Conservation (phyloP, 495 filamentous ascomycete genomes). For the Tuber magnatum region DNA sequence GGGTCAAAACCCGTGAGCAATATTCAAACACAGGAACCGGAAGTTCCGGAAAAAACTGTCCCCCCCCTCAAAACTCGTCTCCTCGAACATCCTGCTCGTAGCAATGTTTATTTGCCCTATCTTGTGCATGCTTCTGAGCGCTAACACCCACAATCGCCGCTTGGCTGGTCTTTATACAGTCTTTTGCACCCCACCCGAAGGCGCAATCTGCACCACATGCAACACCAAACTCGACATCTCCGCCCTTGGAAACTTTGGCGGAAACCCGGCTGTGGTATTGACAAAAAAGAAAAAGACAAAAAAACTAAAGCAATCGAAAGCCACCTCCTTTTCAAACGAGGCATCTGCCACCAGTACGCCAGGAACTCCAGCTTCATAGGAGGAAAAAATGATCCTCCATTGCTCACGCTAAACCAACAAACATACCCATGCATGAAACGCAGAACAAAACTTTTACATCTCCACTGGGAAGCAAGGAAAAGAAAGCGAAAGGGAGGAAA, state of each 20-base stretch:
- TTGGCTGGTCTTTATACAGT: slow-evolving; percentile 43
- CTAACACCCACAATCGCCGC: slow-evolving; percentile 8
- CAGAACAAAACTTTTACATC: neutral
- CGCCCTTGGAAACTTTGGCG: slow-evolving; percentile 64
- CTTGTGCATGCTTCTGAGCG: neutral
- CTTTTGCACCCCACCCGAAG: slow-evolving; percentile 59
- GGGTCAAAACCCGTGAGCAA: neutral
- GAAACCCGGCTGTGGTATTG: slow-evolving; percentile 66
- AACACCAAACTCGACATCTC: slow-evolving; percentile 59
- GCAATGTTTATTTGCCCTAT: neutral
- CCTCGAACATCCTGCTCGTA: neutral
- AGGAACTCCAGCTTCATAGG: slow-evolving; percentile 34
- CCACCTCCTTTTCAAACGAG: slow-evolving; percentile 33
- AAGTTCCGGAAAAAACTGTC: neutral
- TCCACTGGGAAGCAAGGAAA: neutral
- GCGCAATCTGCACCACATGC: slow-evolving; percentile 79
- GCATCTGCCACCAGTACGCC: slow-evolving; percentile 34
- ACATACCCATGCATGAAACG: neutral
- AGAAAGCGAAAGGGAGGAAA: neutral
- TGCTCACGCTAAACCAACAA: neutral
- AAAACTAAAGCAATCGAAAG: slow-evolving; percentile 48
- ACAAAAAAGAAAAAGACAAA: slow-evolving; percentile 65
- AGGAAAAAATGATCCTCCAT: neutral
- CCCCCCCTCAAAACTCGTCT: neutral
- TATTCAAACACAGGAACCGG: neutral